Base-by-base conservation (phyloP, 2,329 filamentous ascomycete species). In the Sporothrix curviconia region DNA sequence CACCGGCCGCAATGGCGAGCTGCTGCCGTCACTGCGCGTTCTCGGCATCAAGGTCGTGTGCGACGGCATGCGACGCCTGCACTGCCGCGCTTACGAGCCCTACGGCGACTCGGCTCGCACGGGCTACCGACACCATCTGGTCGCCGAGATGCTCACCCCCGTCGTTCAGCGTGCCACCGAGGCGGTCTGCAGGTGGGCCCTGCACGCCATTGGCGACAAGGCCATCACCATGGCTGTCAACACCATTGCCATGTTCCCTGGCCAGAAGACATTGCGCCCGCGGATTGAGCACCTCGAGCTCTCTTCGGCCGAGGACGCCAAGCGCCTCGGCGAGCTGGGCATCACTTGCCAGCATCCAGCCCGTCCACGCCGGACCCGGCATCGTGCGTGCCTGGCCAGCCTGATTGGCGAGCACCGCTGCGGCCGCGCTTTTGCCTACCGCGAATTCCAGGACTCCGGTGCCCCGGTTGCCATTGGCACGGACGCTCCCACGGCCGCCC, bases 201-300 rank as follows among this genome's bases (percentile, higher is more conserved):
- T 87, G 9, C 84, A 87, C 63, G 84, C 84, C 42, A 87, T 87
- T 58, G 84, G 84, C 40, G 83, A 87, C 64, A 71, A 72, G 17
- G 82, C 84, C 1, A 73, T 85, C 28, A 72, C 70, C 39, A 79
- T 78, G 60, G 82, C 81, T 7, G 75, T 86, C 58, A 78, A 86
- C 61, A 76, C 75, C 0, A 72, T 87, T 15, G 78, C 46, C 19
- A 40, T 52, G 52, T 37, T 14, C 32, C 22, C 46, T 3, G 39
- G 24, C 30, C 54, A 30, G 72, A 75, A 0, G 73, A 71, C 15
- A 0, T 74, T 76, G 7, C 76, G 84, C 2, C 84, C 84, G 52
- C 76, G 84, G 15, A 82, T 87, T 62, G 84, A 87, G 68, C 84
- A 87, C 64, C 71, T 87, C 3, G 84, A 87, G 66, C 73, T 87